These are phyloP conservation scores for Wickerhamiella lipophila DNA, from an alignment of 805 yeast species.

Conservation along the genomic window DNA sequence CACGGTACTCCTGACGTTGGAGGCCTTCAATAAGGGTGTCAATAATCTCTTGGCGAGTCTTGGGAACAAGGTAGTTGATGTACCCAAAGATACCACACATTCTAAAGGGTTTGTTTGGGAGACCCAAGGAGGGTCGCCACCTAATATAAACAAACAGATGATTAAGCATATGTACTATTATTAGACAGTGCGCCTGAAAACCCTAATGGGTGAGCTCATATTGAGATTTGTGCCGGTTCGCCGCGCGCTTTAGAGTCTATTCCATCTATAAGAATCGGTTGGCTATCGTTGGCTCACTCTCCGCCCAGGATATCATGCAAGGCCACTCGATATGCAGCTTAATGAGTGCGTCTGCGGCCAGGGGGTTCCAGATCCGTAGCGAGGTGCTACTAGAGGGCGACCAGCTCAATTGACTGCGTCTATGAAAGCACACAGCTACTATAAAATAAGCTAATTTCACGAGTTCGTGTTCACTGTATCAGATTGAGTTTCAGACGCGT, in stretches of 20 bases:
- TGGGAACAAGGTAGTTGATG: conserved; percentile 87
- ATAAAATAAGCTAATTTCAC: too few species aligned
- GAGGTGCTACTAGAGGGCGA: not conserved
- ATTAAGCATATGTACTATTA: not conserved
- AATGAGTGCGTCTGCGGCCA: conserved; percentile 3
- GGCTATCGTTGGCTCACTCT: not conserved
- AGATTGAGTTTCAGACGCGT: not conserved
- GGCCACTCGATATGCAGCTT: not conserved
- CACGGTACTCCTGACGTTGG: conserved; percentile 87
- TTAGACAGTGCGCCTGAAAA: not conserved
- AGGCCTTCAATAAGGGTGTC: conserved; percentile 66
- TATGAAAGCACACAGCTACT: not conserved
- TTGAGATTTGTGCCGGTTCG: too few species aligned
- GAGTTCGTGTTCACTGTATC: not conserved
- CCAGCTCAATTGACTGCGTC: not conserved
- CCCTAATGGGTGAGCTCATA: not conserved
- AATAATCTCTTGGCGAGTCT: conserved; percentile 82
- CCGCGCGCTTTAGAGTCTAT: too few species aligned
- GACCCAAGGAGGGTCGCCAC: conserved; percentile 1
- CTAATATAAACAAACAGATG: conserved; percentile 10
- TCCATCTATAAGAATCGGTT: not conserved
- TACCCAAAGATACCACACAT: conserved; percentile 94
- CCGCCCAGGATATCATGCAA: not conserved
- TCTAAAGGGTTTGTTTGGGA: not conserved
- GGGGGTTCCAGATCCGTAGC: not conserved